Evolutionary conservation across 441 rosid genomes (phyloP).

Genomic region (Melastoma candidum): DNA sequence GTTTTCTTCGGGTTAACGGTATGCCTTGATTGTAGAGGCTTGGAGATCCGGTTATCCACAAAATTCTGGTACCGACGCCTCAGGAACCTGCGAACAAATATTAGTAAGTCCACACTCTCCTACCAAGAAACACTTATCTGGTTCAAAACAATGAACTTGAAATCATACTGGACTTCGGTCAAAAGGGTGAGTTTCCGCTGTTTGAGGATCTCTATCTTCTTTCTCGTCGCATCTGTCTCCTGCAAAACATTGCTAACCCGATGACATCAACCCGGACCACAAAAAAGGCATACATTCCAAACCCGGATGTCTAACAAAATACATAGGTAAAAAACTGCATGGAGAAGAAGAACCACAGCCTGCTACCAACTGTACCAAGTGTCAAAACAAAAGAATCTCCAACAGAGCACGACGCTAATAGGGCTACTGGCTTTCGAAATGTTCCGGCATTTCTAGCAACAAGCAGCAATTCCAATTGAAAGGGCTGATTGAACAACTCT

Average conservation of each 20-base stretch:
- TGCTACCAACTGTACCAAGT: too few species aligned
- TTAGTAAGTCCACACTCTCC: background rate
- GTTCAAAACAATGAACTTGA: too few species aligned
- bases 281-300: too few species aligned
- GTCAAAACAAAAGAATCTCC: too few species aligned
- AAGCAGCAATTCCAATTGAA: too few species aligned
- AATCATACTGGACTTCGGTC: slow-evolving; percentile 2
- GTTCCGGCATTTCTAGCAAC: too few species aligned
- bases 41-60: background rate
- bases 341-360: too few species aligned
- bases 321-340: too few species aligned
- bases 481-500: too few species aligned
- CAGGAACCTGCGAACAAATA: background rate
- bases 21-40: background rate
- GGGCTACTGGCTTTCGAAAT: too few species aligned
- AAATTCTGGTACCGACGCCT: background rate
- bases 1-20: background rate
- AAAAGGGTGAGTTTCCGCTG: background rate
- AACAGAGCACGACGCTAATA: too few species aligned
- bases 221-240: background rate
- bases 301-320: too few species aligned
- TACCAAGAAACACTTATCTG: background rate
- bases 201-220: background rate
- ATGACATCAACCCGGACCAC: background rate
- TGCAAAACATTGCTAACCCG: background rate